Conservation (phyloP, 139 green algal species). For the Volvox africanus region DNA sequence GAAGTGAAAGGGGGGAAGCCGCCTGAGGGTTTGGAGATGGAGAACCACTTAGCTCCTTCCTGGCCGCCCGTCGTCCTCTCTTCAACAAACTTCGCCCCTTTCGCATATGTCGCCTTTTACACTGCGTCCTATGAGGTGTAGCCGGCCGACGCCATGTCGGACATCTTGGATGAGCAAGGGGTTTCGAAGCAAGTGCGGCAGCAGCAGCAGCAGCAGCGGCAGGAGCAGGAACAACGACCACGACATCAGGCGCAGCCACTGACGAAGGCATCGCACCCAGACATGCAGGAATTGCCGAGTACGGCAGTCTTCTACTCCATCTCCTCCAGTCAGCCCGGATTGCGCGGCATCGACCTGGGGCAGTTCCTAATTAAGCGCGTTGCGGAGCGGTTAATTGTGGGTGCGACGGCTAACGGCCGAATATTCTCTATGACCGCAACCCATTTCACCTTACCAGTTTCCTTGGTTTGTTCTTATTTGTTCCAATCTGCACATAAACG, state of each 20-base stretch:
- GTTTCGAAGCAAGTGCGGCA: neutral
- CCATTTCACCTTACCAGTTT: too few relatives aligned
- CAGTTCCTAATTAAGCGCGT: constrained; percentile 86
- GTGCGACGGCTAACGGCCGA: neutral
- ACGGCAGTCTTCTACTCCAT: constrained; percentile 89
- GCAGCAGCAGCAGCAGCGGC: neutral
- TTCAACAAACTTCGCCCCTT: too few relatives aligned
- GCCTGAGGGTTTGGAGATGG: too few relatives aligned
- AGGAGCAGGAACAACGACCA: neutral
- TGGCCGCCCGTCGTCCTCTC: too few relatives aligned
- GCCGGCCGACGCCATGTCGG: neutral
- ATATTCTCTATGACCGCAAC: too few relatives aligned
- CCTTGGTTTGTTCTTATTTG: too few relatives aligned
- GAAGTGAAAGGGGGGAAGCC: too few relatives aligned
- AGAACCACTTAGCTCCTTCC: too few relatives aligned
- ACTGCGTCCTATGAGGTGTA: neutral
- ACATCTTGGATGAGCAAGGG: neutral
- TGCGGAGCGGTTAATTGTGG: constrained; percentile 51
- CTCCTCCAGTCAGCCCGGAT: constrained; percentile 72
- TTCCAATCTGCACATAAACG: too few relatives aligned
- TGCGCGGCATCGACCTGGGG: constrained; percentile 86
- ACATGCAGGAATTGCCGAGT: neutral
- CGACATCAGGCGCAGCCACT: too few relatives aligned
- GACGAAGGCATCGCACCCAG: too few relatives aligned
- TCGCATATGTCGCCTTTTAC: too few relatives aligned